phyloP scores from a whole-genome alignment of 2,329 filamentous ascomycete genomes.

The Penicillium decumbens region DNA sequence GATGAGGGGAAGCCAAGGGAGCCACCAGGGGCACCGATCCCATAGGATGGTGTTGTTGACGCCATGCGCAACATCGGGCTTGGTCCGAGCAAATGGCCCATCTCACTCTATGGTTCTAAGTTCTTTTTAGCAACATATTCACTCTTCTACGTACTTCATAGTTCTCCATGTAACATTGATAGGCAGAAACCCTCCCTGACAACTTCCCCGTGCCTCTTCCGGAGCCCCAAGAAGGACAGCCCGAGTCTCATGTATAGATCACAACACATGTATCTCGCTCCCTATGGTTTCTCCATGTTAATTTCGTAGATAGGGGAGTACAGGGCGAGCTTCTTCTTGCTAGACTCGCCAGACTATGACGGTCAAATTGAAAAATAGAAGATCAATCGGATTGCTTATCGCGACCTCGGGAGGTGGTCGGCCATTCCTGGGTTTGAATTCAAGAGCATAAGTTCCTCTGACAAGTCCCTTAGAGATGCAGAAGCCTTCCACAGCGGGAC shows the following conservation, averaged over 20 bases:
- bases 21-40: slow-evolving; percentile 18
- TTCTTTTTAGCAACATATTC: neutral
- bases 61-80: slow-evolving; percentile 12
- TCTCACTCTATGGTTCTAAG: neutral
- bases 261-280: too few relatives aligned
- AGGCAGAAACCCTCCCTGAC: neutral
- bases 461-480: slow-evolving; percentile 29
- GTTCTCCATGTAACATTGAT: neutral
- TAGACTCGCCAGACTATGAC: too few relatives aligned
- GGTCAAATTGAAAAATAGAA: too few relatives aligned
- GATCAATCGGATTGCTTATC: too few relatives aligned
- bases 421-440: too few relatives aligned
- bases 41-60: slow-evolving; percentile 1
- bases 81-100: neutral
- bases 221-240: too few relatives aligned
- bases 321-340: too few relatives aligned
- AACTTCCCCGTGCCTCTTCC: neutral
- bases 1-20: slow-evolving; percentile 23
- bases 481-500: slow-evolving; percentile 51
- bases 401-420: too few relatives aligned
- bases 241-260: too few relatives aligned
- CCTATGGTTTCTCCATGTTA: too few relatives aligned
- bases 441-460: too few relatives aligned
- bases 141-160: neutral
- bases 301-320: too few relatives aligned